Evolutionary conservation across 495 filamentous ascomycete species (phyloP).

Genomic region (Aspergillus baeticus): DNA sequence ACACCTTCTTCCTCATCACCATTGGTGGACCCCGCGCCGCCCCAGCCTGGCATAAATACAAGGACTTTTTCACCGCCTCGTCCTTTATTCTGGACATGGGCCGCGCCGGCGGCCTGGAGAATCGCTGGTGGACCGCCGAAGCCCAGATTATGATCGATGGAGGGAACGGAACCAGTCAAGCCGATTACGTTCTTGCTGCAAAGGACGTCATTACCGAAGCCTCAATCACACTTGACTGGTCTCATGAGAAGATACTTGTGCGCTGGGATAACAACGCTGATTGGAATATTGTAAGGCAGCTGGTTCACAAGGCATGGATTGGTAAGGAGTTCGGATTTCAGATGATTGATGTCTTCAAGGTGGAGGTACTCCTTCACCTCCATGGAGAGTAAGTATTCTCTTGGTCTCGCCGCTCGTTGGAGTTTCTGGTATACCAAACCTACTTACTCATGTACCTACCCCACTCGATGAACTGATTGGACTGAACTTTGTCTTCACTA

Average conservation of each 20-base stretch:
- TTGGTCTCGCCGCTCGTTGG: neutral
- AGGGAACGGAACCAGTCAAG: neutral
- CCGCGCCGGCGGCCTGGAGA: neutral
- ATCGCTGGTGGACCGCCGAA: neutral
- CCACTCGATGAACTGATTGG: too few relatives aligned
- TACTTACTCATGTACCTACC: too few relatives aligned
- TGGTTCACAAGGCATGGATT: constrained; percentile 10
- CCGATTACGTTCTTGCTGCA: neutral
- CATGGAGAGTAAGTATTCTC: neutral
- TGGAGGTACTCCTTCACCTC: constrained; percentile 14
- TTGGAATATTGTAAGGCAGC: constrained; percentile 7
- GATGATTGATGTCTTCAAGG: constrained; percentile 2
- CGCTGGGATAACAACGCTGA: constrained; percentile 13
- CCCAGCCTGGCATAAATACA: constrained; percentile 6
- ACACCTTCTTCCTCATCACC: constrained; percentile 16
- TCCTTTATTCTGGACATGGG: constrained; percentile 12
- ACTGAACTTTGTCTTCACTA: too few relatives aligned
- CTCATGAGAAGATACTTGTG: constrained; percentile 10
- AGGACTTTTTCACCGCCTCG: constrained; percentile 6
- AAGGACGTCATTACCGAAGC: constrained; percentile 3
- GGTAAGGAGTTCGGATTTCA: neutral
- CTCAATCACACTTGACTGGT: constrained; percentile 14
- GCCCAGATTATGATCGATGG: neutral
- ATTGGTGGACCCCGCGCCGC: neutral
- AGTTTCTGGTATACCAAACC: too few relatives aligned